These are phyloP conservation scores for Penicillium cosmopolitanum DNA, from an alignment of 495 filamentous ascomycete species.

Conservation along the genomic window DNA sequence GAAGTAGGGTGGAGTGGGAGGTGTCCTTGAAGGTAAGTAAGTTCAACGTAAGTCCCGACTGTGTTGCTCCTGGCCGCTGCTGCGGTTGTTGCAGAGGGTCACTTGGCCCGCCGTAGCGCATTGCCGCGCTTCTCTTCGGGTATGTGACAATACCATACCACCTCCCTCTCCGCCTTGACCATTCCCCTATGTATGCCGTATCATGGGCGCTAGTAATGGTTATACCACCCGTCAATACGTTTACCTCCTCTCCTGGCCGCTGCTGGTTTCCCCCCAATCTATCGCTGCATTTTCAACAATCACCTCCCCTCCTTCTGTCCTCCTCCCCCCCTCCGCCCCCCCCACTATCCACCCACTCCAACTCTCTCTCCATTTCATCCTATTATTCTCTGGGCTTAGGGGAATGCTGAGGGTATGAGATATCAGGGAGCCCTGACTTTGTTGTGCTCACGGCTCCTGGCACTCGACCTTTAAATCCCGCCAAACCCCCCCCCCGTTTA, in stretches of 20 bases:
- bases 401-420: conserved; percentile 55
- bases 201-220: no score
- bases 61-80: conserved; percentile 12
- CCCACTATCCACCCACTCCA: conserved; percentile 13
- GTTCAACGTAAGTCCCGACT: neutral
- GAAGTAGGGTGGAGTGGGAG: conserved; percentile 11
- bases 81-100: conserved; percentile 24
- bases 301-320: conserved; percentile 12
- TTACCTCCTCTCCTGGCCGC: conserved; percentile 25
- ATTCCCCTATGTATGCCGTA: no score
- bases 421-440: conserved; percentile 48
- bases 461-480: conserved; percentile 37
- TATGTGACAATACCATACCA: conserved; percentile 28
- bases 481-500: conserved; percentile 20
- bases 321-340: conserved; percentile 13
- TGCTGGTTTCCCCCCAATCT: conserved; percentile 18
- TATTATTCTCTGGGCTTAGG: conserved; percentile 19
- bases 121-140: conserved; percentile 12
- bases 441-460: conserved; percentile 53
- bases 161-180: neutral
- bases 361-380: conserved; percentile 13
- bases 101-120: conserved; percentile 32
- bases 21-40: neutral
- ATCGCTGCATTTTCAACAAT: conserved; percentile 33
- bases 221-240: conserved; percentile 16